Evolutionary conservation across 352 stramenopile species (phyloP), one percentile per base, ranked within the genome.

Genomic region (Pythium phragmitis): DNA sequence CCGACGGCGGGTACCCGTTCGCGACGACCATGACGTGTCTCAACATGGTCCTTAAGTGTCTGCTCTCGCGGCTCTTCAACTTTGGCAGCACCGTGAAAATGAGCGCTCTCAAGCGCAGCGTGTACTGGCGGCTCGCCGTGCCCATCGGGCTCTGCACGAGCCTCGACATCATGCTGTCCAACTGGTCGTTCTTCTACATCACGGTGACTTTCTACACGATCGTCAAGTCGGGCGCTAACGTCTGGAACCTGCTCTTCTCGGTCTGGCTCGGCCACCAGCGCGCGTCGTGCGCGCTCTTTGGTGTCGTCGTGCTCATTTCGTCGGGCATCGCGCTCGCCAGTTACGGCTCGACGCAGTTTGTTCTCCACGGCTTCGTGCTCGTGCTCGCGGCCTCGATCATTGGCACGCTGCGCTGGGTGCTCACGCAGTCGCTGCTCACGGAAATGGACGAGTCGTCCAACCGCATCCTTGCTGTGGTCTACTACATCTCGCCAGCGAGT

Each of bases 201-300:
- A 93, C 82, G 0, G 86, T 94, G 16, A 91, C 84, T 26, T 87
- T 96, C 63, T 94, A 92, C 72, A 96, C 87, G 28, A 82, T 94
- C 45, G 83, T 91, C 48, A 93, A 94, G 63, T 91, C 81, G 0
- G 74, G 77, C 16, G 80, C 72, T 12, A 90, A 94, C 51, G 77
- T 92, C 12, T 96, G 87, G 81, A 94, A 89, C 51, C 63, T 96
- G 51, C 58, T 96, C 13, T 94, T 93, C 68, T 94, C 87, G 4
- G 77, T 94, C 34, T 80, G 69, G 26, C 71, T 94, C 21, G 82
- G 80, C 9, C 81, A 94, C 61, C 85, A 96, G 62, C 75, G 80
- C 16, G 65, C 77, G 8, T 89, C 77, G 39, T 77, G 69, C 42
- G 60, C 75, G 45, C 51, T 94, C 5, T 72, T 82, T 14, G 54